These are phyloP conservation scores for Scheffersomyces spartinae DNA, from an alignment of 805 yeast genomes.

Conservation along the genomic window DNA sequence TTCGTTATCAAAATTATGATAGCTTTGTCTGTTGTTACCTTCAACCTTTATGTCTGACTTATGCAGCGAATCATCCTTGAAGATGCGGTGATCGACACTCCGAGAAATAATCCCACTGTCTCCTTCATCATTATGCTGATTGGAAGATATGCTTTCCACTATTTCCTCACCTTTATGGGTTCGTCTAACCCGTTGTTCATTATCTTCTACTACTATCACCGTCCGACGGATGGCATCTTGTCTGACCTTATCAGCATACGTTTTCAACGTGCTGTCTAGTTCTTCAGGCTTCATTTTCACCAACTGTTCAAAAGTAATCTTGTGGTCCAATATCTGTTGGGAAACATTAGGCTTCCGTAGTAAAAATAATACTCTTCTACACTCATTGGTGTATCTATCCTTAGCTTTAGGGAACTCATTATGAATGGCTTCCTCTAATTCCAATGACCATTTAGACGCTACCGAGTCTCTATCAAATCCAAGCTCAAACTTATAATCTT, in stretches of 20 bases:
- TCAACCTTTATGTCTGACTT: constrained; percentile 4
- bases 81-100: constrained; percentile 26
- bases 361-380: constrained; percentile 55
- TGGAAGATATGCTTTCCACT: constrained; percentile 33
- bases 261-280: constrained; percentile 65
- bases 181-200: constrained; percentile 54
- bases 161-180: constrained; percentile 86
- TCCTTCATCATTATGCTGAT: constrained; percentile 14
- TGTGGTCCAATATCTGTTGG: constrained; percentile 41
- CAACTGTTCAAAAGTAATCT: constrained; percentile 43
- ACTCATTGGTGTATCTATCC: constrained; percentile 51
- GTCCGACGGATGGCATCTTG: constrained; percentile 58
- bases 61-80: constrained; percentile 9
- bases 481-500: constrained; percentile 11
- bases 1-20: constrained; percentile 13
- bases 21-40: constrained; percentile 5
- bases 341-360: constrained; percentile 49
- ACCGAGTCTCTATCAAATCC: constrained; percentile 16
- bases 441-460: constrained; percentile 35
- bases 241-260: constrained; percentile 60
- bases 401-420: constrained; percentile 20
- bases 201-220: constrained; percentile 46
- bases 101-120: constrained; percentile 17
- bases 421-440: constrained; percentile 41
- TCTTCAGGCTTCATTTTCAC: constrained; percentile 63